Conservation (phyloP, 2,329 filamentous ascomycete species). For the Sordariomycetes sp. region DNA sequence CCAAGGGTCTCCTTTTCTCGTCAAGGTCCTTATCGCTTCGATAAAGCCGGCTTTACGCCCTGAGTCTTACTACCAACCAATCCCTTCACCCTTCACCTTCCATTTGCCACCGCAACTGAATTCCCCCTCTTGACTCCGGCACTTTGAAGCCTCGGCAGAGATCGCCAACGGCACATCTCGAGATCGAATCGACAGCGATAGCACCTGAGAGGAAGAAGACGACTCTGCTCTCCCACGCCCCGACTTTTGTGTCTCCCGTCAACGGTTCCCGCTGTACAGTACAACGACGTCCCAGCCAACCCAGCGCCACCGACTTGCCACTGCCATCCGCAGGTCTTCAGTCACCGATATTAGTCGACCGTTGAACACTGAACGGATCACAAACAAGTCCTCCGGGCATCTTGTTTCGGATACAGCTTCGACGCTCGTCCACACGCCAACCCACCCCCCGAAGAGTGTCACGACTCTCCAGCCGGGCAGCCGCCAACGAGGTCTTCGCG, state of each 20-base stretch:
- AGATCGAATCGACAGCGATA: background rate
- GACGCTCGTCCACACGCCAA: background rate
- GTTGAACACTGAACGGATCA: background rate
- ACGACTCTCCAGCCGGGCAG: background rate
- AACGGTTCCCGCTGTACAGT: background rate
- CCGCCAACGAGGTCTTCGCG: background rate
- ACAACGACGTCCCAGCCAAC: background rate
- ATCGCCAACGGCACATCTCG: background rate
- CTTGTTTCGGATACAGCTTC: background rate
- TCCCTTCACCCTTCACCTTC: background rate
- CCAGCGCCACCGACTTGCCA: background rate
- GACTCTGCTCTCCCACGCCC: background rate
- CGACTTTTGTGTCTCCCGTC: background rate
- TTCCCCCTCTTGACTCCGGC: background rate
- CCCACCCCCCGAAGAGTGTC: background rate
- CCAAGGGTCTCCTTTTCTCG: slow-evolving; percentile 5
- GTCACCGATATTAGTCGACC: background rate
- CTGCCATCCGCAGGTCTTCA: background rate
- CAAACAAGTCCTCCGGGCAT: background rate
- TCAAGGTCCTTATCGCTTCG: slow-evolving; percentile 3
- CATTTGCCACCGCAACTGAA: background rate
- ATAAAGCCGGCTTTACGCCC: slow-evolving; percentile 1
- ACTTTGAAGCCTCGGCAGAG: background rate
- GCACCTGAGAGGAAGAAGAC: slow-evolving; percentile 2
- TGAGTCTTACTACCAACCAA: background rate